Percentiles rank a stretch among this genome's conserved stretches.
Conservation (phyloP, 2,329 filamentous ascomycete genomes). For the Geosmithia morbida region DNA sequence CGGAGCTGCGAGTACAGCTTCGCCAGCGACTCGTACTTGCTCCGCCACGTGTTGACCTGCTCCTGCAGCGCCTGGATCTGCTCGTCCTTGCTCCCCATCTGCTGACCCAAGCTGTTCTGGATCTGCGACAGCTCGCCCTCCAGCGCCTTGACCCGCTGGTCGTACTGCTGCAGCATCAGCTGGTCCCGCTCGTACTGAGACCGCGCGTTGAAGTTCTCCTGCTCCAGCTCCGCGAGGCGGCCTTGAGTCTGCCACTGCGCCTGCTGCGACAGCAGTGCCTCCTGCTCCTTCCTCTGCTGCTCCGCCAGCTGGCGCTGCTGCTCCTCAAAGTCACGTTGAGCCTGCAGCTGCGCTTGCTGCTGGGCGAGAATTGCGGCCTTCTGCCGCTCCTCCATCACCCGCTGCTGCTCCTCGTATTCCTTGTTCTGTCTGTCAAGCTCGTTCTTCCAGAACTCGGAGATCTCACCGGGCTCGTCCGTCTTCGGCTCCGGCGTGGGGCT, state of each 20-base stretch:
- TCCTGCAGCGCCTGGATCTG: conserved; percentile 88
- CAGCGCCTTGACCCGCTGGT: conserved; percentile 82
- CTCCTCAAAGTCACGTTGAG: conserved; percentile 91
- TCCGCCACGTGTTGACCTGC: conserved; percentile 94
- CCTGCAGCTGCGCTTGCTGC: conserved; percentile 68
- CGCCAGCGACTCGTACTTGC: conserved; percentile 90
- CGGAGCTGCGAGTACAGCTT: conserved; percentile 95
- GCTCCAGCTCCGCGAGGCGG: conserved; percentile 86
- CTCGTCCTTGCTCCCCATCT: conserved; percentile 81
- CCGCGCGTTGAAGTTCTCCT: conserved; percentile 84
- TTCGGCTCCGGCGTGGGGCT: conserved; percentile 55
- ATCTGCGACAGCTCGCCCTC: conserved; percentile 78
- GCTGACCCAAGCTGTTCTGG: conserved; percentile 70
- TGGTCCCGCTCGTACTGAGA: conserved; percentile 97
- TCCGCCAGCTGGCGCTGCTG: conserved; percentile 80
- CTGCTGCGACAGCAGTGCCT: conserved; percentile 78
- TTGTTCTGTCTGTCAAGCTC: conserved; percentile 84
- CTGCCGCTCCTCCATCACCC: conserved; percentile 74
- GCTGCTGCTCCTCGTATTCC: conserved; percentile 90
- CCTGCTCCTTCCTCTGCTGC: conserved; percentile 81
- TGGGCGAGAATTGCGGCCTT: conserved; percentile 69
- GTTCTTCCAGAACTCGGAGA: conserved; percentile 95
- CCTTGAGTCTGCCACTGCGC: conserved; percentile 90
- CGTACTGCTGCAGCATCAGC: conserved; percentile 92
- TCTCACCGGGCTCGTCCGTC: conserved; percentile 77